These are phyloP conservation scores for Phytophthora boehmeriae DNA, from an alignment of 352 stramenopile genomes.

Conservation along the genomic window DNA sequence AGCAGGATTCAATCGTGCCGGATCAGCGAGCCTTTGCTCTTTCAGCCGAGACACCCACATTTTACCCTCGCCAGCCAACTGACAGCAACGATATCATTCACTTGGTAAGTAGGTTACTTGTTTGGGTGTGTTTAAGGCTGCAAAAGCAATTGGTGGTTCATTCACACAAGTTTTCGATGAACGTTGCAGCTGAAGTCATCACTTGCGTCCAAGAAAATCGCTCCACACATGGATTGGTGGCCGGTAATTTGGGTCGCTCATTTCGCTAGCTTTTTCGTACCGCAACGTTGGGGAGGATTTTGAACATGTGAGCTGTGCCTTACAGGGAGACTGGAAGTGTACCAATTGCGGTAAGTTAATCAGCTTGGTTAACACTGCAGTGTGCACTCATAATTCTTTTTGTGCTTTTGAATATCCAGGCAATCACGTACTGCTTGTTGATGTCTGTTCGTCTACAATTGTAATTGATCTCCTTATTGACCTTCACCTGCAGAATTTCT, in stretches of 20 bases:
- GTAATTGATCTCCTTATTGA: slow-evolving; percentile 15
- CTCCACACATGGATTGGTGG: slow-evolving; percentile 83
- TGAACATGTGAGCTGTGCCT: slow-evolving; percentile 17
- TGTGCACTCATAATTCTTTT: slow-evolving; percentile 25
- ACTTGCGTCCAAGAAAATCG: slow-evolving; percentile 46
- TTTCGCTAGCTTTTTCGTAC: slow-evolving; percentile 8
- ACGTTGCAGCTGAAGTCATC: slow-evolving; percentile 33
- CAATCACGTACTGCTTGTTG: slow-evolving; percentile 51
- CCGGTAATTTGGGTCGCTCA: slow-evolving; percentile 41
- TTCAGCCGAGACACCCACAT: slow-evolving; percentile 47
- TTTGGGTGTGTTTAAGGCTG: background rate
- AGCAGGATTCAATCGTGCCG: slow-evolving; percentile 5
- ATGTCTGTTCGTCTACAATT: slow-evolving; percentile 1
- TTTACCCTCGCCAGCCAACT: slow-evolving; percentile 37
- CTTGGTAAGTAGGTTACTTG: slow-evolving; percentile 23
- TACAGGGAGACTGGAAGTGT: slow-evolving; percentile 82
- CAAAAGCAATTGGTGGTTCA: background rate
- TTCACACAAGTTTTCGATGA: background rate
- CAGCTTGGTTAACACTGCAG: background rate
- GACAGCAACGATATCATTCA: slow-evolving; percentile 39
- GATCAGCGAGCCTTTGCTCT: slow-evolving; percentile 35
- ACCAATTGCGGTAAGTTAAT: slow-evolving; percentile 59
- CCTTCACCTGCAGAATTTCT: slow-evolving; percentile 60
- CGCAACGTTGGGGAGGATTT: slow-evolving; percentile 10
- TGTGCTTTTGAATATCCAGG: slow-evolving; percentile 22